Conservation (phyloP, 345 rosid genomes). For the Citrus cavaleriei region DNA sequence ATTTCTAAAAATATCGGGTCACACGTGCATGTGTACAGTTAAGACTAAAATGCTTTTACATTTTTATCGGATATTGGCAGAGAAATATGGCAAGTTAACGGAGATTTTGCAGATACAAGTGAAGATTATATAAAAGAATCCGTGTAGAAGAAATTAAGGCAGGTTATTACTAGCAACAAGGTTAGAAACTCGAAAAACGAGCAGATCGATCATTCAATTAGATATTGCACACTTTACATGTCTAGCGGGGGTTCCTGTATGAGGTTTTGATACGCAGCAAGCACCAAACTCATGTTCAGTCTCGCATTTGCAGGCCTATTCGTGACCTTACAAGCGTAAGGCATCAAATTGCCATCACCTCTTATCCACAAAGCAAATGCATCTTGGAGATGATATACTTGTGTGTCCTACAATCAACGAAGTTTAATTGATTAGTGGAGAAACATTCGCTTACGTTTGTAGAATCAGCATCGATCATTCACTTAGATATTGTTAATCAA, state of each 20-base stretch:
- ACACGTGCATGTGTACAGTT: too few species aligned
- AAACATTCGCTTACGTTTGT: background rate
- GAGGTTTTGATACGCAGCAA: background rate
- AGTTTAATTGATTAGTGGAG: background rate
- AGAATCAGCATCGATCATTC: slow-evolving; percentile 6
- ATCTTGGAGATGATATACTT: background rate
- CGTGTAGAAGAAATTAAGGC: too few species aligned
- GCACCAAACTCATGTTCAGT: background rate
- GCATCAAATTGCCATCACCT: slow-evolving; percentile 5
- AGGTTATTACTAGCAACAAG: too few species aligned
- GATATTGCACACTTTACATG: background rate
- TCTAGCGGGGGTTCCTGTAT: too few species aligned
- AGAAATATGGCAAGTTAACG: too few species aligned
- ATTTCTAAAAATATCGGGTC: too few species aligned
- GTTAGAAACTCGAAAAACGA: too few species aligned
- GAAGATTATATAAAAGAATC: too few species aligned
- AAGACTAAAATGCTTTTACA: too few species aligned
- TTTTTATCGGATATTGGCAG: too few species aligned
- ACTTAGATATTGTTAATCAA: background rate
- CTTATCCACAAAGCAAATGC: background rate
- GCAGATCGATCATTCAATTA: too few species aligned
- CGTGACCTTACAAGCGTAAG: slow-evolving; percentile 18
- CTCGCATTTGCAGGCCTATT: background rate
- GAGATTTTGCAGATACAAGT: too few species aligned
- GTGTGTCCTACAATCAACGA: background rate